Evolutionary conservation across 805 yeast species (phyloP).

Genomic region (Metschnikowia baotianmanensis): DNA sequence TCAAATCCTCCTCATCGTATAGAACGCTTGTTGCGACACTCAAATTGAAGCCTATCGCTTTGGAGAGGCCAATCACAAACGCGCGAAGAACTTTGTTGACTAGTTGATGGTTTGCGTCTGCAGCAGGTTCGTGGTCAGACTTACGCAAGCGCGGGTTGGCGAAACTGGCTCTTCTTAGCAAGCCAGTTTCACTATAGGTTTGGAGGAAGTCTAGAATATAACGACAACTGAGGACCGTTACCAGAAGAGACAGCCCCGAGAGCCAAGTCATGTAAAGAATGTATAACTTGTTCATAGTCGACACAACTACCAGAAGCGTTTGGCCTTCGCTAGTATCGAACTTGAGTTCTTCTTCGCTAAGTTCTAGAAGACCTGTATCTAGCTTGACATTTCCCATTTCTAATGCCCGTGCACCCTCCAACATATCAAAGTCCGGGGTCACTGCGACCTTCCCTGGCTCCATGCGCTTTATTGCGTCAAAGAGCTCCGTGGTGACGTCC

Average conservation of each 20-base stretch:
- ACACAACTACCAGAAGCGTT: slow-evolving; percentile 41
- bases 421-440: slow-evolving; percentile 57
- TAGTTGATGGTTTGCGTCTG: slow-evolving; percentile 19
- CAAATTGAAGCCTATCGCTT: slow-evolving; percentile 48
- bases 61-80: slow-evolving; percentile 51
- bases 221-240: slow-evolving; percentile 72
- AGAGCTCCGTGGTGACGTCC: slow-evolving; percentile 59
- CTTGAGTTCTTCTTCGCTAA: slow-evolving; percentile 41
- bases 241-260: slow-evolving; percentile 69
- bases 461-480: slow-evolving; percentile 30
- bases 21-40: slow-evolving; percentile 56
- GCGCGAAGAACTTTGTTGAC: slow-evolving; percentile 52
- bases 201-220: slow-evolving; percentile 61
- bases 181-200: slow-evolving; percentile 28
- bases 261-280: slow-evolving; percentile 70
- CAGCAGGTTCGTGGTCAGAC: neutral
- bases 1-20: slow-evolving; percentile 74
- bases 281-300: slow-evolving; percentile 53
- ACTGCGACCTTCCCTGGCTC: slow-evolving; percentile 53
- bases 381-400: slow-evolving; percentile 70
- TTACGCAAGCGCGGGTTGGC: slow-evolving; percentile 12
- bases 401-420: slow-evolving; percentile 85
- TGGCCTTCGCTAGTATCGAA: slow-evolving; percentile 45
- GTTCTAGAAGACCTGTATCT: slow-evolving; percentile 71
- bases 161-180: slow-evolving; percentile 12